Evolutionary conservation across 192 early-diverging fungal species (phyloP).

Genomic region (Geosiphon pyriformis): DNA sequence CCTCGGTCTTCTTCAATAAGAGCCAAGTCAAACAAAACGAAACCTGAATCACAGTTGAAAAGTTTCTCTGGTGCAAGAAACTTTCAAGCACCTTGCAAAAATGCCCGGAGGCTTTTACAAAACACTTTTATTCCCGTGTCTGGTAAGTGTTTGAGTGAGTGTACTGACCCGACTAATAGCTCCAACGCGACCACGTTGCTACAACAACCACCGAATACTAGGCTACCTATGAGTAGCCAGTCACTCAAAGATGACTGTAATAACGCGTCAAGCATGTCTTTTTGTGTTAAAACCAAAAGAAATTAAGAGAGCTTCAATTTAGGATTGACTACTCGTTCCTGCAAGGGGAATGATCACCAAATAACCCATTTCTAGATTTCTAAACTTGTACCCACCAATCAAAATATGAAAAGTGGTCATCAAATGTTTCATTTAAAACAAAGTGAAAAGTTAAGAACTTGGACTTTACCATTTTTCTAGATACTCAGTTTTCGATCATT

Average conservation of each 20-base stretch:
- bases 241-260: not conserved
- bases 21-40: not conserved
- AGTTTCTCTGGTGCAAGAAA: too few species aligned
- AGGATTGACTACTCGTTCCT: too few species aligned
- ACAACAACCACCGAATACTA: slow-evolving; percentile 88
- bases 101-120: too few species aligned
- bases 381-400: too few species aligned
- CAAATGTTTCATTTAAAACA: too few species aligned
- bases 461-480: not conserved
- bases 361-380: too few species aligned
- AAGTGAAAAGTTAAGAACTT: too few species aligned
- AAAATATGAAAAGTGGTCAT: not conserved
- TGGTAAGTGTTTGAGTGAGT: not conserved
- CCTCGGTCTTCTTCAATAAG: not conserved
- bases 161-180: slow-evolving; percentile 59
- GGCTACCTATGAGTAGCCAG: slow-evolving; percentile 47
- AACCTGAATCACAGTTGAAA: not conserved
- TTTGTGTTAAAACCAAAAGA: too few species aligned
- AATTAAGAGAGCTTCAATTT: too few species aligned
- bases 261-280: not conserved
- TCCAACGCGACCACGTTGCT: slow-evolving; percentile 84
- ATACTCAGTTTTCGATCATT: not conserved
- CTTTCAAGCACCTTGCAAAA: not conserved
- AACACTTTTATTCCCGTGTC: too few species aligned
- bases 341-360: too few species aligned